These are phyloP conservation scores for Pythium biforme DNA, from an alignment of 352 stramenopile species.

Conservation along the genomic window DNA sequence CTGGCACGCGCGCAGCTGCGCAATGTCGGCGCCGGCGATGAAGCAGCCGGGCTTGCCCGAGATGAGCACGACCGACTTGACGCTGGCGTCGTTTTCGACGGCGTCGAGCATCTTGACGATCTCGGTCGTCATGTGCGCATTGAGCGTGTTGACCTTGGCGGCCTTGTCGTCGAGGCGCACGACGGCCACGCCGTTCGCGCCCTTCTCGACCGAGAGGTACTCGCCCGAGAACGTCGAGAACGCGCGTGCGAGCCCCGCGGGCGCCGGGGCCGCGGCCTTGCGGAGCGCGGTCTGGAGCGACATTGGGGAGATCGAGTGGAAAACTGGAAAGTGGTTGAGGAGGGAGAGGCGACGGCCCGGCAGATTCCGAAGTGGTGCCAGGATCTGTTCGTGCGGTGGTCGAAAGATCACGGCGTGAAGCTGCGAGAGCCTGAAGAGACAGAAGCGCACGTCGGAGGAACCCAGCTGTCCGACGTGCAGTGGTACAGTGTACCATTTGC, in stretches of 20 bases:
- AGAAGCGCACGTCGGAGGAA: slow-evolving; percentile 22
- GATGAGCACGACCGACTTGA: slow-evolving; percentile 98
- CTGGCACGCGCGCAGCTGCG: slow-evolving; percentile 89
- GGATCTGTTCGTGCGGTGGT: slow-evolving; percentile 3
- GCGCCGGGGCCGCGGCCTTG: slow-evolving; percentile 17
- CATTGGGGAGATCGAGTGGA: slow-evolving; percentile 3
- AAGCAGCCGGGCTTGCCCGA: slow-evolving; percentile 97
- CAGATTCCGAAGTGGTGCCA: slow-evolving; percentile 17
- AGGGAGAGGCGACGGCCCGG: neutral
- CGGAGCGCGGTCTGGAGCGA: slow-evolving; percentile 20
- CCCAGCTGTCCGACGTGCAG: slow-evolving; percentile 13
- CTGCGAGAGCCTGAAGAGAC: slow-evolving; percentile 14
- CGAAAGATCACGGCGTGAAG: slow-evolving; percentile 15
- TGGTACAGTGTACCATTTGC: slow-evolving; percentile 3
- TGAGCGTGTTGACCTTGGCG: slow-evolving; percentile 93
- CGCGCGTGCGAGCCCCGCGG: slow-evolving; percentile 18
- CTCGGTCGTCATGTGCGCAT: slow-evolving; percentile 88
- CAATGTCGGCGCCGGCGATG: slow-evolving; percentile 98
- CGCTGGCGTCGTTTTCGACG: slow-evolving; percentile 84
- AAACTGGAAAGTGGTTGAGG: neutral
- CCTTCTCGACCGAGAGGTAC: slow-evolving; percentile 89
- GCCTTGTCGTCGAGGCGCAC: slow-evolving; percentile 91
- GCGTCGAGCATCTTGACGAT: slow-evolving; percentile 85
- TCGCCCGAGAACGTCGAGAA: slow-evolving; percentile 45
- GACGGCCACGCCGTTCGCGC: slow-evolving; percentile 86